Base-by-base conservation (phyloP, 768 basidiomycete species). In the Naganishia randhawae region DNA sequence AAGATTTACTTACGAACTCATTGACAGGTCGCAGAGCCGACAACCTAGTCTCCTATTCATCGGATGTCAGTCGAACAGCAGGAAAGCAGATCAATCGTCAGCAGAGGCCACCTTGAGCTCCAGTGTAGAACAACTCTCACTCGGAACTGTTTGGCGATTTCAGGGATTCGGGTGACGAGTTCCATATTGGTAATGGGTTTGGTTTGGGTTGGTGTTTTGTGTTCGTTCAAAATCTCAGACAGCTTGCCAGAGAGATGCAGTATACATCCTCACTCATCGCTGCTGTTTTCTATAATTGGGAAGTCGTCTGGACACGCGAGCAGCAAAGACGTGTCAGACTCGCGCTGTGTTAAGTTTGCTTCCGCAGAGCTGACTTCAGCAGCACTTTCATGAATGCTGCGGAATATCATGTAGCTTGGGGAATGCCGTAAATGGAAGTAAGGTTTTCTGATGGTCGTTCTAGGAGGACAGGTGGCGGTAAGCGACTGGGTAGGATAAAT, bases 61-160 rank as follows among this genome's bases (percentile, higher is more conserved):
- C 1, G 27, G 11, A 29, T 16, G 22, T 42, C 50, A 29, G 19
- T 14, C 35, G 22, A 32, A 10, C 19, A 27, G 22, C 45, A 10
- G 37, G 50, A 16, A 50, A 32, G 22, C 61, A 37, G 45, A 41
- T 27, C 39, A 63, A 63, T 55, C 41, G 32, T 37, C 51, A 37
- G 31, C 19, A 54, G 33, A 9, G 22, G 29, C 50, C 16, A 32
- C 50, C 48, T 27, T 31, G 11, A n/a, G 27, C 3, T 25, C 6
- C 8, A n/a, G 8, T 27, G 11, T 31, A 39, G 25, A 6, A 33
- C 1, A 0, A n/a, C 3, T 73, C 78, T 72, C 57, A 80, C 80
- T 55, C 80, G 65, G 71, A 81, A 78, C 27, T 78, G 70, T 67
- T 76, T 73, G 54, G 75, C 73, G 51, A 78, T 55, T 53, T 79